A percentile compares a stretch with the other conserved stretches of the same genome.
phyloP scores from a whole-genome alignment of 2,329 filamentous ascomycete genomes.

The Botryotinia convoluta region DNA sequence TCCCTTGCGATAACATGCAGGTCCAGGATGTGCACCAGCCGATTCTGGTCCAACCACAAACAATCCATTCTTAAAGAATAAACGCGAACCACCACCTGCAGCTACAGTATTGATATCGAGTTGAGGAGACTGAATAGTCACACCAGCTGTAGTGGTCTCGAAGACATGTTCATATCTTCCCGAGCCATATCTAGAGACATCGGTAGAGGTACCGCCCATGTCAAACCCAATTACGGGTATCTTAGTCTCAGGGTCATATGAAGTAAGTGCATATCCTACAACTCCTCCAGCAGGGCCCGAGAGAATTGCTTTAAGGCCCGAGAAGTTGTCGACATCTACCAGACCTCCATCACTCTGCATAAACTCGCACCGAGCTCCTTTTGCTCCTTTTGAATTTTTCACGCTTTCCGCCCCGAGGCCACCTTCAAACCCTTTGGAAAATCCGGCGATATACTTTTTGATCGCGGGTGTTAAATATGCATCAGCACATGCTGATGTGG shows the following conservation, averaged over 20 bases:
- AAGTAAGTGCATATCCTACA: conserved; percentile 88
- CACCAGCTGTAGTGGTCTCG: conserved; percentile 74
- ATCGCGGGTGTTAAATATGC: conserved; percentile 72
- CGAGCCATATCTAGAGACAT: conserved; percentile 82
- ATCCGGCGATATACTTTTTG: conserved; percentile 69
- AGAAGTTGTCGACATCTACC: conserved; percentile 76
- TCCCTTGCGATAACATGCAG: conserved; percentile 85
- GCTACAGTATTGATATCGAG: conserved; percentile 71
- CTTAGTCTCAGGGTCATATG: conserved; percentile 78
- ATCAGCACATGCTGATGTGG: conserved; percentile 70
- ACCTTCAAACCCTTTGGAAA: conserved; percentile 76
- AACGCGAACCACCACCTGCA: conserved; percentile 46
- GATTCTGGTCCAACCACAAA: conserved; percentile 67
- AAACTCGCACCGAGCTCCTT: conserved; percentile 83
- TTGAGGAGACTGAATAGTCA: conserved; percentile 76
- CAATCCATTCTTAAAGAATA: conserved; percentile 68
- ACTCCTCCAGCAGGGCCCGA: conserved; percentile 92
- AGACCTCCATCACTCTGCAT: conserved; percentile 73
- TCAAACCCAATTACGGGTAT: conserved; percentile 92
- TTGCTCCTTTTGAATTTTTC: conserved; percentile 59
- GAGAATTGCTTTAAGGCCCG: conserved; percentile 78
- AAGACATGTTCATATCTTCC: conserved; percentile 70
- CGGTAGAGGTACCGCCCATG: conserved; percentile 92
- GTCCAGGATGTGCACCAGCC: conserved; percentile 73
- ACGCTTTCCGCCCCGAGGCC: conserved; percentile 76